Evolutionary conservation across 768 basidiomycete genomes (phyloP).

Genomic region (Hypholoma fasciculare): DNA sequence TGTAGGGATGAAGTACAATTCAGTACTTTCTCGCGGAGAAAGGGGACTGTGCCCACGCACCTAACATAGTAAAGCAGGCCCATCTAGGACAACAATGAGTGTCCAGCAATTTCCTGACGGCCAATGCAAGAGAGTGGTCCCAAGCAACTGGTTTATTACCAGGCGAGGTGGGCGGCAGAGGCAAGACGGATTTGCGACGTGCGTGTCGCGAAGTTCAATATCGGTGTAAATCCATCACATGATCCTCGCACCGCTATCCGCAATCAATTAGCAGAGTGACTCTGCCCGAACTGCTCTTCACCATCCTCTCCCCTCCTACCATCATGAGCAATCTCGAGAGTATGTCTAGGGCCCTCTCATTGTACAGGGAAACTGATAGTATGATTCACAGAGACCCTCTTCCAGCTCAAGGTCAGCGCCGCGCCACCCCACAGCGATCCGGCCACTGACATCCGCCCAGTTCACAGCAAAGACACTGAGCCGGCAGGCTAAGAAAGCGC

Average conservation of each 20-base stretch:
- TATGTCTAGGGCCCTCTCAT: slow-evolving; percentile 39
- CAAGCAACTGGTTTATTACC: neutral
- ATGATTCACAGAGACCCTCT: slow-evolving; percentile 81
- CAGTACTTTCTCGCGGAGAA: neutral
- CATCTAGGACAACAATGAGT: slow-evolving; percentile 31
- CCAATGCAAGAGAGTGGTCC: neutral
- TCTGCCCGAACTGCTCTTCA: slow-evolving; percentile 7
- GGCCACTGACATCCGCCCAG: slow-evolving; percentile 38
- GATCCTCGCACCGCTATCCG: neutral
- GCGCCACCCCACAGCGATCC: neutral
- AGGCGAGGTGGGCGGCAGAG: neutral
- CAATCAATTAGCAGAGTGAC: neutral
- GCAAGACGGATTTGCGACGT: neutral
- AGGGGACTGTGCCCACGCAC: slow-evolving; percentile 29
- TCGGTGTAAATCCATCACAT: slow-evolving; percentile 2
- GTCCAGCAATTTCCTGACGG: neutral
- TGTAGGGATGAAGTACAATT: slow-evolving; percentile 23
- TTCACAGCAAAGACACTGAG: slow-evolving; percentile 97
- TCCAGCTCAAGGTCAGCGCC: slow-evolving; percentile 86
- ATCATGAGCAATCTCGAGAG: slow-evolving; percentile 88
- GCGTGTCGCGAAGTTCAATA: neutral
- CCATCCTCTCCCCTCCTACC: slow-evolving; percentile 5
- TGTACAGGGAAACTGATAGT: slow-evolving; percentile 27
- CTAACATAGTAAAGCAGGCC: slow-evolving; percentile 62
- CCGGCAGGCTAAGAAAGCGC: slow-evolving; percentile 95